Evolutionary conservation across 78 protist species (phyloP).

Genomic region (Mantamonas sphyraenae): DNA sequence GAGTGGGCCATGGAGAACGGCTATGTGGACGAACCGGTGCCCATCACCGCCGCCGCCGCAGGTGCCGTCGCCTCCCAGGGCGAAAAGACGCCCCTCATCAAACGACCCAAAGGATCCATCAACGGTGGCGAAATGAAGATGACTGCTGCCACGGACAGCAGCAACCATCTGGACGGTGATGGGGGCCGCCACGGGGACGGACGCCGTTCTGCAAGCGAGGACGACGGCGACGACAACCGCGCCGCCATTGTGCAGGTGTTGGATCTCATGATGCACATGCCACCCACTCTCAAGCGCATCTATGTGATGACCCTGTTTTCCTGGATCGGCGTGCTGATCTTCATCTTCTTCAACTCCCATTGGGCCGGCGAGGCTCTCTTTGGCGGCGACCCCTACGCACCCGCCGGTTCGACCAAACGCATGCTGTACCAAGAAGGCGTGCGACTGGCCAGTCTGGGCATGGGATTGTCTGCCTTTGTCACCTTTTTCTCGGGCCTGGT

Average conservation of each 20-base stretch:
- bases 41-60: no score
- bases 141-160: no score
- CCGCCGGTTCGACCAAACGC: background rate
- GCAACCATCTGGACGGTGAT: no score
- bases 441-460: background rate
- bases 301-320: background rate
- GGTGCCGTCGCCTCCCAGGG: no score
- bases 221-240: background rate
- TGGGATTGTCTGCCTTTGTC: background rate
- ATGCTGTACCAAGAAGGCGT: background rate
- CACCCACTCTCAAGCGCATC: background rate
- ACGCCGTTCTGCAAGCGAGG: no score
- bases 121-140: no score
- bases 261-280: background rate
- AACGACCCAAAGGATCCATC: no score
- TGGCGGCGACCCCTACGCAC: background rate
- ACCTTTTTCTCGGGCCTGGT: background rate
- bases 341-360: background rate
- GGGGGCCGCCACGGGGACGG: no score
- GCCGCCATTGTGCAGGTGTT: background rate
- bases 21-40: no score
- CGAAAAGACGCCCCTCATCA: no score
- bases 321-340: background rate
- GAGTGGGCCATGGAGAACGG: no score
- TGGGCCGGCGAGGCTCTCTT: background rate